phyloP scores from a whole-genome alignment of 2,329 filamentous ascomycete genomes.

The Fusarium sp. region DNA sequence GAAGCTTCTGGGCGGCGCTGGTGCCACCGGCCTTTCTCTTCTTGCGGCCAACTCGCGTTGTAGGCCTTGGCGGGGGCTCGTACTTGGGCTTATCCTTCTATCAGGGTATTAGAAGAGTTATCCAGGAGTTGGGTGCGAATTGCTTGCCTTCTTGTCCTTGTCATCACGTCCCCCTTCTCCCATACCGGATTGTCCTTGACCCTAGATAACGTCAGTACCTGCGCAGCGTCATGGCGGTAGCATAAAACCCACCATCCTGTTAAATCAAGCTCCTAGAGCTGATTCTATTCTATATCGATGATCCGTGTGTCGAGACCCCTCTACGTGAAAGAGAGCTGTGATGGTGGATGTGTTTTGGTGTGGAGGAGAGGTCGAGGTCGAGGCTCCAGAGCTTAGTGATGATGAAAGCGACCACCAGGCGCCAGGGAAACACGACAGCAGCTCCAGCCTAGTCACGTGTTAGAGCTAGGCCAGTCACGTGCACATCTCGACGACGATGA shows the following conservation, averaged over 20 bases:
- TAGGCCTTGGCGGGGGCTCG: slow-evolving; percentile 96
- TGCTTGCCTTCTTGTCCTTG: slow-evolving; percentile 90
- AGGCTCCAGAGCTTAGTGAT: slow-evolving; percentile 49
- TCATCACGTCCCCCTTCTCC: slow-evolving; percentile 85
- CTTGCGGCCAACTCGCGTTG: slow-evolving; percentile 96
- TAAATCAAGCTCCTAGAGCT: slow-evolving; percentile 49
- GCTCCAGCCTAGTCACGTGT: slow-evolving; percentile 50
- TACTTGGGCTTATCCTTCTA: slow-evolving; percentile 99
- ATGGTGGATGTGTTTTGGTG: slow-evolving; percentile 40
- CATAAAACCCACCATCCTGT: slow-evolving; percentile 52
- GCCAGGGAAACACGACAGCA: slow-evolving; percentile 61
- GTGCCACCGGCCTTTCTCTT: slow-evolving; percentile 96
- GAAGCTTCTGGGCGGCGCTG: slow-evolving; percentile 94
- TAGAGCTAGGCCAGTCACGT: slow-evolving; percentile 24
- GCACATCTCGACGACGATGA: neutral
- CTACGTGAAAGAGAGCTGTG: slow-evolving; percentile 23
- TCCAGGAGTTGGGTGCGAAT: neutral
- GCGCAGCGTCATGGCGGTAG: neutral
- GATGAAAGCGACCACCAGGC: slow-evolving; percentile 55
- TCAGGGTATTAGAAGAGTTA: slow-evolving; percentile 37
- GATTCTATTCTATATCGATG: slow-evolving; percentile 17
- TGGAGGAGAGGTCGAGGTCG: slow-evolving; percentile 42
- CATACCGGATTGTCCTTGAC: slow-evolving; percentile 89
- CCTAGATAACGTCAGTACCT: slow-evolving; percentile 60
- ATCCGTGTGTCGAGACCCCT: slow-evolving; percentile 5